Evolutionary conservation across 2,329 filamentous ascomycete species (phyloP).

Genomic region (Trichoderma gracile): DNA sequence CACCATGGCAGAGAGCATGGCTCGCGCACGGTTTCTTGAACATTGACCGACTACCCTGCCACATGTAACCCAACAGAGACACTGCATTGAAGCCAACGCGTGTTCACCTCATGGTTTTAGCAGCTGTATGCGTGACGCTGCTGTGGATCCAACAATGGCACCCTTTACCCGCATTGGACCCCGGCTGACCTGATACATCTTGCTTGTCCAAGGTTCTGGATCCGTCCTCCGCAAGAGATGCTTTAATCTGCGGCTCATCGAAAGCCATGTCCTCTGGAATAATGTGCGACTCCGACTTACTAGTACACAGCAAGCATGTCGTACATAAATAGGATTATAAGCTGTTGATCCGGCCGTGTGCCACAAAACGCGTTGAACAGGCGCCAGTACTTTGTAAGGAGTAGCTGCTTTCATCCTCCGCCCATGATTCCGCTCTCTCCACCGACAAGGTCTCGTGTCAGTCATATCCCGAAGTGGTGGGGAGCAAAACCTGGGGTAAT

Average conservation of each 20-base stretch:
- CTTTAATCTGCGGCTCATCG: not conserved
- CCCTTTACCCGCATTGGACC: not conserved
- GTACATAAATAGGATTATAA: constrained; percentile 4
- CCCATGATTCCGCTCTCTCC: not conserved
- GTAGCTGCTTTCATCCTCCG: not conserved
- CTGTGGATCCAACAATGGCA: not conserved
- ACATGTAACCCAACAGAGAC: not conserved
- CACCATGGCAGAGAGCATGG: too few relatives aligned
- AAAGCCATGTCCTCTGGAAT: not conserved
- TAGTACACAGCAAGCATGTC: not conserved
- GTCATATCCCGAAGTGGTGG: constrained; percentile 19
- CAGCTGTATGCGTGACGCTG: not conserved
- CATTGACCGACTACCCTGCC: not conserved
- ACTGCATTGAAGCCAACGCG: not conserved
- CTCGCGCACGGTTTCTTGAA: not conserved
- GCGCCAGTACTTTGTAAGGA: not conserved
- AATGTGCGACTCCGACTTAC: not conserved
- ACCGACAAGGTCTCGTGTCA: not conserved
- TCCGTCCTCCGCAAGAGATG: not conserved
- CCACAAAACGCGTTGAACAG: not conserved
- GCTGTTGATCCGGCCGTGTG: constrained; percentile 10
- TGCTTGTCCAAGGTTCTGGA: not conserved
- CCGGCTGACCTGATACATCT: not conserved
- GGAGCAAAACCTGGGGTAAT: constrained; percentile 4
- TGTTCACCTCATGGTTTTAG: not conserved